Conservation (phyloP, 345 rosid genomes). For the Bruguiera parviflora region DNA sequence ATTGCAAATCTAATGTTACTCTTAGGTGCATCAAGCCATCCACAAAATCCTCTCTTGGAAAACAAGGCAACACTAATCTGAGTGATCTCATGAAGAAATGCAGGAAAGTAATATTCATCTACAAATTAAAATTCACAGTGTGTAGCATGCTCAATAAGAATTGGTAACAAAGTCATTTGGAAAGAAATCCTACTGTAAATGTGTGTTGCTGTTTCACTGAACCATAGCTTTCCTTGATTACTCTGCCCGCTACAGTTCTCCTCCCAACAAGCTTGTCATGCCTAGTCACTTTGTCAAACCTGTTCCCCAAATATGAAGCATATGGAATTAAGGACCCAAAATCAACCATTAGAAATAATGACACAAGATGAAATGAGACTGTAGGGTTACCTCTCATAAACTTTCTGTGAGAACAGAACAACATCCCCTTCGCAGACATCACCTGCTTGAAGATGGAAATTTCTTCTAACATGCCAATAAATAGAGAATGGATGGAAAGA, state of each 20-base stretch:
- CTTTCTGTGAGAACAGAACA: conserved; percentile 60
- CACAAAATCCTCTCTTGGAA: no score
- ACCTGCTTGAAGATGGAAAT: conserved; percentile 31
- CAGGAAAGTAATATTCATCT: no score
- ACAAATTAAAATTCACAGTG: no score
- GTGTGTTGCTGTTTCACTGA: conserved; percentile 73
- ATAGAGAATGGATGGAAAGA: neutral
- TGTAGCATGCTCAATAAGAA: neutral
- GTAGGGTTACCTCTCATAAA: conserved; percentile 42
- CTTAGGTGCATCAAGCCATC: neutral
- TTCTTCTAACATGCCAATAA: neutral
- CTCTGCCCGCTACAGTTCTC: conserved; percentile 62
- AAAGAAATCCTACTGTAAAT: conserved; percentile 45
- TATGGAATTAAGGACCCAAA: neutral
- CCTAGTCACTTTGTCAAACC: conserved; percentile 42
- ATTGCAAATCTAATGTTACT: conserved; percentile 34
- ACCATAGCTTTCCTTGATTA: conserved; percentile 71
- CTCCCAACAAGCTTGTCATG: conserved; percentile 42
- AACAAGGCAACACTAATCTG: no score
- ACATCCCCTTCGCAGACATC: conserved; percentile 67
- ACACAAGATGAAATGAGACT: conserved; percentile 6
- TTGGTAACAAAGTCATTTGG: neutral
- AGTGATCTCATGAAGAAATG: no score
- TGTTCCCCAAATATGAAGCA: conserved; percentile 19
- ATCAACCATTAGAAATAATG: conserved; percentile 1